Conservation (phyloP, 2,329 filamentous ascomycete species). For the Lasiodiplodia sp. region DNA sequence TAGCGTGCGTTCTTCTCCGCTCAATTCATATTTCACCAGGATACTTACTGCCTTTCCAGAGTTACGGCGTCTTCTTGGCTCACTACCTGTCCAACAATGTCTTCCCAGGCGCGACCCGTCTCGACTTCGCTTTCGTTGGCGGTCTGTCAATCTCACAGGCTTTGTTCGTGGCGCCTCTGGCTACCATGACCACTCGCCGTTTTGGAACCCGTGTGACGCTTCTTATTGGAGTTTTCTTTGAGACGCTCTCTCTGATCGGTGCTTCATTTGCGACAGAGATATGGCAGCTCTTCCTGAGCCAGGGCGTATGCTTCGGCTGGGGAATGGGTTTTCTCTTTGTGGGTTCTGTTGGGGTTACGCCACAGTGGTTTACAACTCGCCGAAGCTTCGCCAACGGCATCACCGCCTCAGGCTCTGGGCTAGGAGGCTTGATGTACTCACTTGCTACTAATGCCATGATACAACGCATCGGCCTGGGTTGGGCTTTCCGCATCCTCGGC, state of each 20-base stretch:
- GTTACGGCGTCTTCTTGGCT: conserved; percentile 77
- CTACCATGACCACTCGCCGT: conserved; percentile 65
- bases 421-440: conserved; percentile 76
- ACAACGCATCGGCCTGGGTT: conserved; percentile 66
- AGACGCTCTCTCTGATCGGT: conserved; percentile 70
- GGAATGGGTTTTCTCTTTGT: conserved; percentile 82
- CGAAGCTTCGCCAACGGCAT: conserved; percentile 75
- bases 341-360: conserved; percentile 69
- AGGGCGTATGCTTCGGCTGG: conserved; percentile 78
- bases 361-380: conserved; percentile 76
- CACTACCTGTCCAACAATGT: conserved; percentile 72
- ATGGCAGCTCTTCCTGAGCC: conserved; percentile 78
- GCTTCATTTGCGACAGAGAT: conserved; percentile 73
- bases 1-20: conserved; percentile 36
- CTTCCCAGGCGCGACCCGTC: conserved; percentile 68
- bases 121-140: conserved; percentile 81
- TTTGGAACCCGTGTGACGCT: conserved; percentile 71
- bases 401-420: conserved; percentile 71
- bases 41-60: conserved; percentile 46
- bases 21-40: not conserved
- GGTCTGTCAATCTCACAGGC: conserved; percentile 71
- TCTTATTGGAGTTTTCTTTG: conserved; percentile 68
- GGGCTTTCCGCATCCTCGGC: conserved; percentile 72
- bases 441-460: conserved; percentile 75
- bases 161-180: conserved; percentile 72